Percentiles rank a stretch among this genome's conserved stretches.
These are phyloP conservation scores for Groenewaldozyma sp. DNA, from an alignment of 1,139 yeast genomes.

Conservation along the genomic window DNA sequence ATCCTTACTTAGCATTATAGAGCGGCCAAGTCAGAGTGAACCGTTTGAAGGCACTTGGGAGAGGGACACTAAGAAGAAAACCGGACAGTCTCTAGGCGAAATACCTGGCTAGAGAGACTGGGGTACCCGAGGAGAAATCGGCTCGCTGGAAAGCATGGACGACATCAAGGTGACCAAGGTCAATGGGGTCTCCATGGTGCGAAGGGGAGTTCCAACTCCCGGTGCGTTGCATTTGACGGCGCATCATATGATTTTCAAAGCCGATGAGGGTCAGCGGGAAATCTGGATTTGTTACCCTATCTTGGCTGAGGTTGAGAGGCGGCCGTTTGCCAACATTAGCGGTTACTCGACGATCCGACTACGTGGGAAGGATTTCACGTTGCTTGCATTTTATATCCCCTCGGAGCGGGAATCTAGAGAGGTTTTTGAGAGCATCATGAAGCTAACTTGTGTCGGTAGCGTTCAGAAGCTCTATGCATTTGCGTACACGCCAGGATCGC, in stretches of 20 bases:
- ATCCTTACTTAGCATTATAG: too few relatives aligned
- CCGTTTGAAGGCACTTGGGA: too few relatives aligned
- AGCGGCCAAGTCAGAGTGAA: too few relatives aligned
- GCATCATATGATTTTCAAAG: constrained; percentile 75
- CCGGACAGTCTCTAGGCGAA: too few relatives aligned
- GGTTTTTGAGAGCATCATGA: constrained; percentile 63
- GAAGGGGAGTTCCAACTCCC: constrained; percentile 53
- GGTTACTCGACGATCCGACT: constrained; percentile 49
- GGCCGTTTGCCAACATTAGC: constrained; percentile 30
- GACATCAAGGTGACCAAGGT: constrained; percentile 46
- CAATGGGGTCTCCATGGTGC: constrained; percentile 51
- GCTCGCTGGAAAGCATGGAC: too few relatives aligned
- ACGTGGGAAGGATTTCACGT: constrained; percentile 82
- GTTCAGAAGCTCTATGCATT: constrained; percentile 62
- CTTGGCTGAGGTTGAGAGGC: constrained; percentile 56
- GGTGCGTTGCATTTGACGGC: constrained; percentile 77
- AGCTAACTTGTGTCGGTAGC: constrained; percentile 48
- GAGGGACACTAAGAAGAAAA: too few relatives aligned
- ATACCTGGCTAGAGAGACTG: too few relatives aligned
- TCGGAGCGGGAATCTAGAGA: constrained; percentile 54
- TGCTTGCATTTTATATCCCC: constrained; percentile 63
- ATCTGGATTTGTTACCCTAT: constrained; percentile 93
- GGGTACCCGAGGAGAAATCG: too few relatives aligned
- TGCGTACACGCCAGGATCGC: constrained; percentile 49
- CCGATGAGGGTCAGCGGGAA: constrained; percentile 42